These are phyloP conservation scores for Serendipita sp. DNA, from an alignment of 768 basidiomycete species.

Conservation along the genomic window DNA sequence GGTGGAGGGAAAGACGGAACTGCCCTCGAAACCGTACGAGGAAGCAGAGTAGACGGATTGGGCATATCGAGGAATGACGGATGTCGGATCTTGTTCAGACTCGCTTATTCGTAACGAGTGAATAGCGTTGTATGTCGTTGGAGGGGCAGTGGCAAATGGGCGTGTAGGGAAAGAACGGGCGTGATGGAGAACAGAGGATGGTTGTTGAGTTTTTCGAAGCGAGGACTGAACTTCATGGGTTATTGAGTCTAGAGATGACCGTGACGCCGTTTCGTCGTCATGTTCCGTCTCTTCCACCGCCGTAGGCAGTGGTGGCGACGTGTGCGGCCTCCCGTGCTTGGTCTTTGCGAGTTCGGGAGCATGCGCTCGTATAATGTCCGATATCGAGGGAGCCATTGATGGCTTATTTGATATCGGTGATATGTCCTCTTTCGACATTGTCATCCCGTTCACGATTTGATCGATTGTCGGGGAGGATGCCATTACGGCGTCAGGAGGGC, in stretches of 20 bases:
- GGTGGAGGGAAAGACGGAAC: conserved; percentile 17
- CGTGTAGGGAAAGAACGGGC: conserved; percentile 16
- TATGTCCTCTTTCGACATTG: neutral
- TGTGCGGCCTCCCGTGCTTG: neutral
- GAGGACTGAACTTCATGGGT: conserved; percentile 67
- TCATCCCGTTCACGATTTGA: neutral
- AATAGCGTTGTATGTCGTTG: conserved; percentile 3
- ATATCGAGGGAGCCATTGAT: conserved; percentile 59
- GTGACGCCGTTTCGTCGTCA: conserved; percentile 21
- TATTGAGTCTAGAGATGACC: conserved; percentile 80
- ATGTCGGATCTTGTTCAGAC: neutral
- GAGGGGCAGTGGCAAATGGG: conserved; percentile 4
- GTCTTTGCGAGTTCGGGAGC: conserved; percentile 28
- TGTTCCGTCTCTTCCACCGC: conserved; percentile 26
- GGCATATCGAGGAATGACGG: conserved; percentile 25
- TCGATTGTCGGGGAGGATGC: neutral
- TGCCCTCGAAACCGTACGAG: conserved; percentile 23
- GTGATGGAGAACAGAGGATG: conserved; percentile 27
- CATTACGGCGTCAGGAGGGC: neutral
- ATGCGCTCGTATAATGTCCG: conserved; percentile 72
- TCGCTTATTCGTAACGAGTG: conserved; percentile 7
- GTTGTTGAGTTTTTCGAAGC: conserved; percentile 17
- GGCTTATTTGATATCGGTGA: conserved; percentile 11
- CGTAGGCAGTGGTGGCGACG: conserved; percentile 19
- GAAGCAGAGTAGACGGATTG: conserved; percentile 37